A percentile compares a stretch with the other conserved stretches of the same genome.
Conservation (phyloP, 108 stramenopile species). For the Ochromonas danica region DNA sequence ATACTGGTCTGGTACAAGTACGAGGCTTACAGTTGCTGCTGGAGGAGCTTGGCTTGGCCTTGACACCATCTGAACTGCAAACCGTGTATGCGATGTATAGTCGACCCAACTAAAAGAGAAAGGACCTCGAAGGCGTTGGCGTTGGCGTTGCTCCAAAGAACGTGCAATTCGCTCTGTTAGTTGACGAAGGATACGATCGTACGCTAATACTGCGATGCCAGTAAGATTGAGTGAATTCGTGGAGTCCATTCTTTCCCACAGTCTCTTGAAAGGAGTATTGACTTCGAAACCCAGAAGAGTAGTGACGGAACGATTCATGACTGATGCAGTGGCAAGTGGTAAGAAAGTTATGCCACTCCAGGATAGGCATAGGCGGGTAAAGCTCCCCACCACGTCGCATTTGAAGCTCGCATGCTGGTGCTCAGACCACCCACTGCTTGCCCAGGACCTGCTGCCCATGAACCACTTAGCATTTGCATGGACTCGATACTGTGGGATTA, state of each 20-base stretch:
- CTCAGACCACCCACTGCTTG: too few species aligned
- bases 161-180: neutral
- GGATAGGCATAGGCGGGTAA: slow-evolving; percentile 8
- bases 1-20: neutral
- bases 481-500: too few species aligned
- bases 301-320: neutral
- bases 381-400: neutral
- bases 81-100: neutral
- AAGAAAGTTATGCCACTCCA: too few species aligned
- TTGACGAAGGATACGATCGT: neutral
- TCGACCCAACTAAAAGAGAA: neutral
- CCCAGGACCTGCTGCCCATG: too few species aligned
- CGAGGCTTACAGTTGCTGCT: neutral
- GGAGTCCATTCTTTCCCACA: too few species aligned
- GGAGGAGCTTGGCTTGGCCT: neutral
- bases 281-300: slow-evolving; percentile 7
- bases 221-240: too few species aligned
- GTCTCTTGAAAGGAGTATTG: neutral
- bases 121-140: neutral
- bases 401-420: neutral
- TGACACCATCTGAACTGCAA: neutral
- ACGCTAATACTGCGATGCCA: neutral
- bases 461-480: too few species aligned
- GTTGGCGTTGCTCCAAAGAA: neutral
- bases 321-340: too few species aligned